Evolutionary conservation across 2,329 filamentous ascomycete genomes (phyloP).

Genomic region (Nigrograna mackinnonii): DNA sequence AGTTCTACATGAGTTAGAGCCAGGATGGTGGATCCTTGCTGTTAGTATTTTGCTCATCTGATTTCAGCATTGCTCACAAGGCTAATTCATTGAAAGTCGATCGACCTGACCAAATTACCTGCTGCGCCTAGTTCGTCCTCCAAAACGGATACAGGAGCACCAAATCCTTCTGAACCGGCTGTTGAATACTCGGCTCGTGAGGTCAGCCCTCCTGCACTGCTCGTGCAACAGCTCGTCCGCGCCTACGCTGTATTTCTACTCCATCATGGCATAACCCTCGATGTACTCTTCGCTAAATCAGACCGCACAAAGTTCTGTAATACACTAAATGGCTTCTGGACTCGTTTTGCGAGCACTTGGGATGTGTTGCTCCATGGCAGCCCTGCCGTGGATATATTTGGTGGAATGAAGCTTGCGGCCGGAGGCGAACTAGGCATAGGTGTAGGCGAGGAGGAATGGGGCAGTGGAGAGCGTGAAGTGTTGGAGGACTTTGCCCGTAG

Average conservation of each 20-base stretch:
- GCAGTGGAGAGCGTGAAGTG: conserved; percentile 90
- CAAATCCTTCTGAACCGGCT: conserved; percentile 38
- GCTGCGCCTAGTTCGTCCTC: conserved; percentile 41
- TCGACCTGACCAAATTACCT: conserved; percentile 79
- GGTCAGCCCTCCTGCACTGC: conserved; percentile 77
- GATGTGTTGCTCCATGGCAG: conserved; percentile 90
- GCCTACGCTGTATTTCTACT: conserved; percentile 85
- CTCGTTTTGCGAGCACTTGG: conserved; percentile 69
- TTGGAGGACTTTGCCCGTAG: conserved; percentile 82
- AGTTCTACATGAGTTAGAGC: conserved; percentile 83
- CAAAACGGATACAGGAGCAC: conserved; percentile 19
- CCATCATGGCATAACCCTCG: conserved; percentile 79
- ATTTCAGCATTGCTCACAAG: too few relatives aligned
- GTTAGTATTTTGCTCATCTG: conserved; percentile 55
- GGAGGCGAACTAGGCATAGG: conserved; percentile 92
- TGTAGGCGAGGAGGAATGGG: conserved; percentile 93
- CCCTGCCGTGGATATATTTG: conserved; percentile 76
- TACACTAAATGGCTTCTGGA: conserved; percentile 82
- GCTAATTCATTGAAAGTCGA: conserved; percentile 61
- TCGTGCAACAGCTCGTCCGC: conserved; percentile 79
- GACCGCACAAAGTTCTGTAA: conserved; percentile 71
- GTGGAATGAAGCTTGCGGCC: conserved; percentile 83
- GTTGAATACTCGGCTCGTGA: conserved; percentile 89
- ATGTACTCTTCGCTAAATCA: conserved; percentile 67
- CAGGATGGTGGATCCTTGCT: conserved; percentile 93